Percentiles rank a stretch among this genome's conserved stretches.
phyloP scores from a whole-genome alignment of 2,329 filamentous ascomycete genomes.

The Neopestalotiopsis rosae region DNA sequence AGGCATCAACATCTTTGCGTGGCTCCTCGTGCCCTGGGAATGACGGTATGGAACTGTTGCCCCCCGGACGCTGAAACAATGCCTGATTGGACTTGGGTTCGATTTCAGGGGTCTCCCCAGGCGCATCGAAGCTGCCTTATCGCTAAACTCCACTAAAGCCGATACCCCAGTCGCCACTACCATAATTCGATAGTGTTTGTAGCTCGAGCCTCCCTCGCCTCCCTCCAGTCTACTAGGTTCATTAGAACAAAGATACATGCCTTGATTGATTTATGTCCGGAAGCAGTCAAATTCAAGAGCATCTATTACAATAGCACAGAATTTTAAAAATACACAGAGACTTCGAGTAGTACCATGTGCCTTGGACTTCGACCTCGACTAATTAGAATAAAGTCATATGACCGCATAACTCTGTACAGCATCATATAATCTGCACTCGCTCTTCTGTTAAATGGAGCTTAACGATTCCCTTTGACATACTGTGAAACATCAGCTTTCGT shows the following conservation, averaged over 20 bases:
- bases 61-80: slow-evolving; percentile 15
- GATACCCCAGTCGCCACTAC: slow-evolving; percentile 20
- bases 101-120: not conserved
- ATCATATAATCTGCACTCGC: no score
- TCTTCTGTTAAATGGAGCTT: no score
- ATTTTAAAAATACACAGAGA: no score
- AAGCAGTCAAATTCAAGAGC: not conserved
- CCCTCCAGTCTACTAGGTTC: no score
- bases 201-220: no score
- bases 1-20: slow-evolving; percentile 15
- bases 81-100: slow-evolving; percentile 2
- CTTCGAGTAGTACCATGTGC: no score
- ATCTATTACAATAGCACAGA: no score
- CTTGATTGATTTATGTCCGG: not conserved
- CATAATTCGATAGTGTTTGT: not conserved
- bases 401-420: no score
- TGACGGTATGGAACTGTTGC: slow-evolving; percentile 13
- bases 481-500: no score
- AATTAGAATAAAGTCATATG: no score
- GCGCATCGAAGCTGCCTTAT: not conserved
- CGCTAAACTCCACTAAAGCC: slow-evolving; percentile 27
- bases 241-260: not conserved
- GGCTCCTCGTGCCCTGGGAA: slow-evolving; percentile 7
- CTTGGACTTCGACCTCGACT: no score
- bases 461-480: no score